These are phyloP conservation scores for Lactifluus pinguis DNA, from an alignment of 768 basidiomycete species.

Conservation along the genomic window DNA sequence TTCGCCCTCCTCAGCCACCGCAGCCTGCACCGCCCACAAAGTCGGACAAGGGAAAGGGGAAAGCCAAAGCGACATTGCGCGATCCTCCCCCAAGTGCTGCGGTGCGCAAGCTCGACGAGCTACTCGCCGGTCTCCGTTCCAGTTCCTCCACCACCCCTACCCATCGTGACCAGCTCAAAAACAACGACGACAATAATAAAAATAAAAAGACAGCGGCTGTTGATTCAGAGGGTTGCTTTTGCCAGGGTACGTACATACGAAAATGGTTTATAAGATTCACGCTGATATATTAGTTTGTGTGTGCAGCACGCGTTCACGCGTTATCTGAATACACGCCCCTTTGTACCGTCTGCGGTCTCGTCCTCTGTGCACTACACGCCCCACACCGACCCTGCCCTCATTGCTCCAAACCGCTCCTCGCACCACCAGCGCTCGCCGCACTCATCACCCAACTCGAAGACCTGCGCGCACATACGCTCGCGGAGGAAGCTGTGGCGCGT, in stretches of 20 bases:
- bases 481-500: slow-evolving; percentile 5
- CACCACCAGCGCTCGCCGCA: not conserved
- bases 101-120: slow-evolving; percentile 15
- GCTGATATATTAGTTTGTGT: not conserved
- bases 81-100: slow-evolving; percentile 9
- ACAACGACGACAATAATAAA: not conserved
- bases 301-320: slow-evolving; percentile 14
- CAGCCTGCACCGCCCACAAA: not conserved
- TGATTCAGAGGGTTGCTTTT: slow-evolving; percentile 9
- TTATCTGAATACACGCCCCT: slow-evolving; percentile 16
- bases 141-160: too few species aligned
- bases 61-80: not conserved
- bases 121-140: not conserved
- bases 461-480: not conserved
- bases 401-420: slow-evolving; percentile 7
- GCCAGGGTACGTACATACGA: slow-evolving; percentile 11
- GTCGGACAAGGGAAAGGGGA: slow-evolving; percentile 9
- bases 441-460: slow-evolving; percentile 11
- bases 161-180: too few species aligned
- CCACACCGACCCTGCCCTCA: slow-evolving; percentile 13
- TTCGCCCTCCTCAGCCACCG: not conserved
- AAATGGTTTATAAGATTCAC: not conserved
- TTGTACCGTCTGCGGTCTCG: slow-evolving; percentile 16
- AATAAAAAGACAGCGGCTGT: not conserved
- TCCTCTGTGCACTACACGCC: slow-evolving; percentile 12